Evolutionary conservation across 495 filamentous ascomycete genomes (phyloP).

Genomic region (Podospora pseudoanserina): DNA sequence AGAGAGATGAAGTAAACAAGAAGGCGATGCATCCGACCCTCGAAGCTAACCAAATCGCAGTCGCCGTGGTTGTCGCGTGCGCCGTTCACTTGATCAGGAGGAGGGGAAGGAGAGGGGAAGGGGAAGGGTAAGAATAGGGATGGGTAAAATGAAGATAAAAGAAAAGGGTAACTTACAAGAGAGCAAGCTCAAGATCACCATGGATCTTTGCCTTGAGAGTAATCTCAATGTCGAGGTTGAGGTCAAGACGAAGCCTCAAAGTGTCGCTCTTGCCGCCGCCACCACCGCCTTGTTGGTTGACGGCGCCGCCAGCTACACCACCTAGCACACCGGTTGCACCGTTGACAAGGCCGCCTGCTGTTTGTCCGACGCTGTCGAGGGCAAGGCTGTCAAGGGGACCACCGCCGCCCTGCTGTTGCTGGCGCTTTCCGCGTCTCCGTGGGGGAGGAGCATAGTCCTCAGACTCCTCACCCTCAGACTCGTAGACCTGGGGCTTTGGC

Average conservation of each 20-base stretch:
- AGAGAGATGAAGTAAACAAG: slow-evolving; percentile 4
- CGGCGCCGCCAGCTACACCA: slow-evolving; percentile 51
- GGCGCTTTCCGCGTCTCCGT: slow-evolving; percentile 39
- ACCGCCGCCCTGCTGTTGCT: slow-evolving; percentile 44
- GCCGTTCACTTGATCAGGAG: not conserved
- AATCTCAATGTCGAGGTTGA: slow-evolving; percentile 87
- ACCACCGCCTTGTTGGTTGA: slow-evolving; percentile 46
- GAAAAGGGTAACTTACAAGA: slow-evolving; percentile 56
- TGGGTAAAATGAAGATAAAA: slow-evolving; percentile 13
- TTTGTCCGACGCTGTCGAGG: slow-evolving; percentile 61
- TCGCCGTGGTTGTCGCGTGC: not conserved
- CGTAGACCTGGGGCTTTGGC: slow-evolving; percentile 35
- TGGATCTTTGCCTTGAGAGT: slow-evolving; percentile 91
- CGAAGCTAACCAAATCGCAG: slow-evolving; percentile 16
- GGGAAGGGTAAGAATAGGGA: slow-evolving; percentile 9
- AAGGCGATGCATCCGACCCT: slow-evolving; percentile 12
- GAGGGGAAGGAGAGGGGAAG: not conserved
- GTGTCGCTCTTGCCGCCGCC: slow-evolving; percentile 58
- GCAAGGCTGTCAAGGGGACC: slow-evolving; percentile 57
- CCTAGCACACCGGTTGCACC: slow-evolving; percentile 55
- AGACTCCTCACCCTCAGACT: slow-evolving; percentile 41
- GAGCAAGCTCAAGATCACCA: slow-evolving; percentile 78
- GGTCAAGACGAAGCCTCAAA: slow-evolving; percentile 69
- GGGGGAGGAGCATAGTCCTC: slow-evolving; percentile 33
- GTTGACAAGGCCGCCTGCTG: slow-evolving; percentile 58